Conservation (phyloP, 257 asterid species). For the Solanum ahanhuiri region DNA sequence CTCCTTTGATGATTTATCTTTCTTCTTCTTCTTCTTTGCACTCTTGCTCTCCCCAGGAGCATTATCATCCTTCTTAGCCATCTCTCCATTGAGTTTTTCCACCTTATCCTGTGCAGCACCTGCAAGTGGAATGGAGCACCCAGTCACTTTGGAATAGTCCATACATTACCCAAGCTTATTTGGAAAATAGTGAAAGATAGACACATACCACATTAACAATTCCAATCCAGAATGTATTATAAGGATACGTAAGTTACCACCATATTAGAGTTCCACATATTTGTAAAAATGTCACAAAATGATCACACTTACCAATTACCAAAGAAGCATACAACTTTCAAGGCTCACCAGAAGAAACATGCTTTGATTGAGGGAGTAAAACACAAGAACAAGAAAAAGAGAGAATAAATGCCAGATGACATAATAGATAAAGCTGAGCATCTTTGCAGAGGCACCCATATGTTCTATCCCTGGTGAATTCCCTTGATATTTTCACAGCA, state of each 20-base stretch:
- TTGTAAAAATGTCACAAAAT: neutral
- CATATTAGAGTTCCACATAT: neutral
- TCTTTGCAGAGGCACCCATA: neutral
- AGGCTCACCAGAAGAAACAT: neutral
- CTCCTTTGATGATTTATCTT: conserved; percentile 66
- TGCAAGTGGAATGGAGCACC: conserved; percentile 7
- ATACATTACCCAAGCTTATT: neutral
- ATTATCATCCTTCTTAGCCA: conserved; percentile 41
- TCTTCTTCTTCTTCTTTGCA: conserved; percentile 88
- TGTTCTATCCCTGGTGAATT: neutral
- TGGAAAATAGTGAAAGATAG: neutral
- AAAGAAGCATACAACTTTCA: neutral
- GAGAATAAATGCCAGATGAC: neutral
- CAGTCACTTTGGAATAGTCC: neutral
- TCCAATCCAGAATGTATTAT: neutral
- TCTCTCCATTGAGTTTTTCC: conserved; percentile 32
- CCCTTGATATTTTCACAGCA: neutral
- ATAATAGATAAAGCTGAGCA: neutral
- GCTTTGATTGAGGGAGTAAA: neutral
- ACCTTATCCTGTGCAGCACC: conserved; percentile 33
- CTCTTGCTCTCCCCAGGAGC: conserved; percentile 68
- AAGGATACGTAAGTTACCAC: neutral
- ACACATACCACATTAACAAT: neutral
- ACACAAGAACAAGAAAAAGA: neutral
- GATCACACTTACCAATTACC: neutral